Base-by-base conservation (phyloP, 345 rosid species). In the Brassica incana region DNA sequence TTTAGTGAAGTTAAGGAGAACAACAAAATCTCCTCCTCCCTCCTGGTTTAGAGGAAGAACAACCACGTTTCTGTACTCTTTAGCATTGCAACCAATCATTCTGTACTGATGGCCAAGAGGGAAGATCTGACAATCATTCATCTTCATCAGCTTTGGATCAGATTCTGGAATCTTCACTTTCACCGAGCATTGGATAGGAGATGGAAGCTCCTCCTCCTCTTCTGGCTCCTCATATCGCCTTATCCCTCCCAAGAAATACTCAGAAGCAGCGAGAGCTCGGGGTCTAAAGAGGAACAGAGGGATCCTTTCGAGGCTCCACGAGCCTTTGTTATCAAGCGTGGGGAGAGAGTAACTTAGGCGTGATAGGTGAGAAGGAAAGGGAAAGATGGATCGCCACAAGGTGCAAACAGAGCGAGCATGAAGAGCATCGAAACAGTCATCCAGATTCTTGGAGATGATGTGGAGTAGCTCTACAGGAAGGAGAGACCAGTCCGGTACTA, bases 381-480 rank as follows among this genome's bases (percentile, higher is more conserved):
- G 52, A 8, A 77, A 5, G 0, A 8, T 5, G 18, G 80, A 77
- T 61, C 75, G 27, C 75, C 80, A 77, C 3, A 6, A 32, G 38
- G 0, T 18, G 38, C 75, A 77, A 69, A 77, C 63, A 20, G 69
- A 77, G 0, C 75, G 74, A 43, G 35, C 69, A 20, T 77, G 80
- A 61, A 77, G 8, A 18, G 35, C 29, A 18, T 77, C 64, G 12
- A 77, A 60, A 76, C 50, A 69, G 27, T 69, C 9, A 0, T 69
- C 52, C 1, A 62, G 14, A 5, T 69, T 0, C 12, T 4, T 8
- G 0, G 15, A 69, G 69, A 77, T 33, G 0, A 77, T 7, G n/a
- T 69, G 11, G 0, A 69, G 35, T 61, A 69, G 16, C 69, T 77
- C 74, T 14, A 8, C 16, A 14, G 80, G 80, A 5, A 77, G 52